Conservation (phyloP, 208 protist species). For the Willaertia magna region DNA sequence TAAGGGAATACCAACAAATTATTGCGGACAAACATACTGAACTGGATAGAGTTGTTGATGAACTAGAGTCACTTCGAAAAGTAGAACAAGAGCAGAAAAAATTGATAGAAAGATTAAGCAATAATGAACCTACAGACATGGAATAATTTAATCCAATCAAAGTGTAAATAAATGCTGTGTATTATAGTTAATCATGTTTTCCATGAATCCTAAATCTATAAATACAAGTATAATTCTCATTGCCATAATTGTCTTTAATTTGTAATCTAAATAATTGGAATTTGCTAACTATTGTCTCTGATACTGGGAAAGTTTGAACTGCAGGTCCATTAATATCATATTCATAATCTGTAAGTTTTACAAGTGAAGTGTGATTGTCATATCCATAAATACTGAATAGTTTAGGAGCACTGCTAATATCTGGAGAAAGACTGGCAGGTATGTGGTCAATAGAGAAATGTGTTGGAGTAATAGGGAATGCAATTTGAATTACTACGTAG, state of each 20-base stretch:
- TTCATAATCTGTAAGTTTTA: neutral
- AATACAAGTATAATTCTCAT: neutral
- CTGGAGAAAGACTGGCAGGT: neutral
- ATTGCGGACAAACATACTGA: neutral
- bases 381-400: neutral
- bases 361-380: neutral
- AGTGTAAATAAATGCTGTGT: no score
- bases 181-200: no score
- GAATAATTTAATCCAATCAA: no score
- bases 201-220: slow-evolving; percentile 2
- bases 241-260: neutral
- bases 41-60: neutral
- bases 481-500: neutral
- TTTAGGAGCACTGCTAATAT: neutral
- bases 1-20: neutral
- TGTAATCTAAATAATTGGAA: neutral
- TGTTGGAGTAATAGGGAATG: neutral
- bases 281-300: neutral
- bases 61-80: neutral
- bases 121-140: neutral
- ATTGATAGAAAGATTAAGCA: neutral
- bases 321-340: neutral
- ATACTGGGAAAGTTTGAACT: neutral
- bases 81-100: neutral
- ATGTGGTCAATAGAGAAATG: neutral